Evolutionary conservation across 2,329 filamentous ascomycete species (phyloP).

Genomic region (Celoporthe dispersa): DNA sequence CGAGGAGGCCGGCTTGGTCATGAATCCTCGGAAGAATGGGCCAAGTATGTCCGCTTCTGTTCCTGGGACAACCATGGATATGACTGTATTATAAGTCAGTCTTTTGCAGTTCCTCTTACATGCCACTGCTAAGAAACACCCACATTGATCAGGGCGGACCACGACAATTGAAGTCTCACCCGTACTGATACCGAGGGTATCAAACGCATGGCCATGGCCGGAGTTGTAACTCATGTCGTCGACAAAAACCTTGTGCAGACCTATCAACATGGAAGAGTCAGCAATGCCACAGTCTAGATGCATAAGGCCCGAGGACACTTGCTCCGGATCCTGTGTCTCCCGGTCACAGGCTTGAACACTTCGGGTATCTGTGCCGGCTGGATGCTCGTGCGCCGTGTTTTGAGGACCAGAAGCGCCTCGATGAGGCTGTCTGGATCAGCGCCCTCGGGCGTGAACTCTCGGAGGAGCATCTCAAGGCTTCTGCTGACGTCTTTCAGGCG

Average conservation of each 20-base stretch:
- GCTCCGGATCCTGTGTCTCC: conserved; percentile 60
- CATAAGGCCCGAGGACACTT: not conserved
- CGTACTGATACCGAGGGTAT: conserved; percentile 56
- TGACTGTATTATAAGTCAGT: conserved; percentile 31
- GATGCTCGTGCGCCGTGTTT: conserved; percentile 50
- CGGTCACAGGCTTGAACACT: conserved; percentile 60
- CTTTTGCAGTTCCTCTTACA: not conserved
- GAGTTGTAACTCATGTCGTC: conserved; percentile 60
- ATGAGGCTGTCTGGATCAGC: conserved; percentile 59
- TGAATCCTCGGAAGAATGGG: conserved; percentile 35
- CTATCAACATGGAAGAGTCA: conserved; percentile 41
- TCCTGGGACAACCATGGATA: conserved; percentile 35
- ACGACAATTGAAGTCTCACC: conserved; percentile 53
- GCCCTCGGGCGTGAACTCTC: conserved; percentile 46
- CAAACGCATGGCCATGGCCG: conserved; percentile 61
- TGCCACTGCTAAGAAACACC: conserved; percentile 33
- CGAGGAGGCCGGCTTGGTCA: conserved; percentile 14
- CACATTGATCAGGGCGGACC: conserved; percentile 66
- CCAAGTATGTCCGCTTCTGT: conserved; percentile 27
- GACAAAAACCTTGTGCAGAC: conserved; percentile 61
- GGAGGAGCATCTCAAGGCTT: conserved; percentile 35
- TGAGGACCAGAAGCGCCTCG: conserved; percentile 59
- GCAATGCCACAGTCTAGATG: not conserved
- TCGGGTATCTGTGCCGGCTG: conserved; percentile 58
- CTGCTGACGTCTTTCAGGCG: conserved; percentile 4